Evolutionary conservation across 164 flowering plant genomes (phyloP).

Genomic region (Nelumbo lutea): DNA sequence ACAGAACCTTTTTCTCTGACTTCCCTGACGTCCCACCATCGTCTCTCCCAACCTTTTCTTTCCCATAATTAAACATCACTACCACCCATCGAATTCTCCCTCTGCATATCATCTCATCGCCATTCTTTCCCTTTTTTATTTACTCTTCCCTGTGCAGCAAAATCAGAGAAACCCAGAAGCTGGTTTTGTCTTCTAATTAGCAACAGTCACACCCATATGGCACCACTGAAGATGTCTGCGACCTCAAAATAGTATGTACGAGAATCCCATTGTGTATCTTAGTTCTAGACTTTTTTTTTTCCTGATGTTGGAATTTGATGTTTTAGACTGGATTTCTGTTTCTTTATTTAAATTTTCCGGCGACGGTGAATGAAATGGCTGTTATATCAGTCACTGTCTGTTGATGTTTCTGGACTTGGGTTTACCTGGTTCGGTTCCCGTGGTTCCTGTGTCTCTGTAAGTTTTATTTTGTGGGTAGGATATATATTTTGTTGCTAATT

Average conservation of each 20-base stretch:
- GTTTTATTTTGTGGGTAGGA: neutral
- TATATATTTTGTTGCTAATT: neutral
- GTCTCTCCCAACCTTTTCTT: conserved; percentile 29
- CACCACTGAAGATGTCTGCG: conserved; percentile 1
- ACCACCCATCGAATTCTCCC: conserved; percentile 10
- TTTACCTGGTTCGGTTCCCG: neutral
- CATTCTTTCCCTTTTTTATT: neutral
- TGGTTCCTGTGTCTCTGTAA: neutral
- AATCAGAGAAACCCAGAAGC: conserved; percentile 7
- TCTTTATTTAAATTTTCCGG: neutral
- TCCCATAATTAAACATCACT: conserved; percentile 38
- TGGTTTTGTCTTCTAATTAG: conserved; percentile 2
- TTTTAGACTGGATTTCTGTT: neutral
- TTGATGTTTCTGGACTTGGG: neutral
- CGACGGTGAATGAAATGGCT: neutral
- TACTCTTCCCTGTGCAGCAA: conserved; percentile 12
- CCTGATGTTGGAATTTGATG: neutral
- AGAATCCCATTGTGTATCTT: neutral
- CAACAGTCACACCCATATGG: too few relatives aligned
- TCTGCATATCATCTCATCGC: conserved; percentile 12
- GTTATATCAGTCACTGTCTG: neutral
- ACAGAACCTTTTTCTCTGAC: conserved; percentile 27
- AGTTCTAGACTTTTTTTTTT: neutral
- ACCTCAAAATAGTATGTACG: neutral
- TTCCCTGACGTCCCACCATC: conserved; percentile 36